A percentile compares a stretch with the other conserved stretches of the same genome.
These are phyloP conservation scores for Xeromyces bisporus DNA, from an alignment of 495 filamentous ascomycete species.

Conservation along the genomic window DNA sequence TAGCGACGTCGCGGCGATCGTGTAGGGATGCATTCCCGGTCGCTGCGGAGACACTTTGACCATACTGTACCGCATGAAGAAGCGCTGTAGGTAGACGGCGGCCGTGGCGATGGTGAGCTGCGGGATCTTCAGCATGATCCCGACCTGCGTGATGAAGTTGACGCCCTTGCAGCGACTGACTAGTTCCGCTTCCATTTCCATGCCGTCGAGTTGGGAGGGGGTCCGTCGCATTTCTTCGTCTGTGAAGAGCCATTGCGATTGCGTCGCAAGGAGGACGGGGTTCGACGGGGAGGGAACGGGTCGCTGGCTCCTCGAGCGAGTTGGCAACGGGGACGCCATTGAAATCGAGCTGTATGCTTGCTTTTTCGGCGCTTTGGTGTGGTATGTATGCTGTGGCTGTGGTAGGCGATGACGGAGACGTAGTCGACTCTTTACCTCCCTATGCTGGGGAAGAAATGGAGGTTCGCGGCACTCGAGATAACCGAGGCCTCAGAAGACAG, in stretches of 20 bases:
- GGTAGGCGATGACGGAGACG: neutral
- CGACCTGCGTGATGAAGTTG: slow-evolving; percentile 90
- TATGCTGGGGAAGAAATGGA: too few relatives aligned
- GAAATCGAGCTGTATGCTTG: neutral
- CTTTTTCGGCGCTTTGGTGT: neutral
- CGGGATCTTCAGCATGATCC: slow-evolving; percentile 81
- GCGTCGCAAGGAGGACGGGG: slow-evolving; percentile 33
- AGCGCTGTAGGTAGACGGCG: slow-evolving; percentile 86
- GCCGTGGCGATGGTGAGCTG: slow-evolving; percentile 83
- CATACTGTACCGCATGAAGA: slow-evolving; percentile 78
- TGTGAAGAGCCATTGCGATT: slow-evolving; percentile 79
- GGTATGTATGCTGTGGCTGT: neutral
- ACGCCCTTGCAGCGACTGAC: slow-evolving; percentile 72
- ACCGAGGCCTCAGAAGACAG: neutral
- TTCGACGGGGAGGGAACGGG: slow-evolving; percentile 33
- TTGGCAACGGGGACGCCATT: slow-evolving; percentile 20
- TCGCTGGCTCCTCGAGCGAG: slow-evolving; percentile 14
- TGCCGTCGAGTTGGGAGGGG: slow-evolving; percentile 71
- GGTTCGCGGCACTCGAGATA: too few relatives aligned
- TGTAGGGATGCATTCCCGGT: slow-evolving; percentile 67
- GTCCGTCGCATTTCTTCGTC: slow-evolving; percentile 64
- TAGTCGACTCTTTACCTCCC: too few relatives aligned
- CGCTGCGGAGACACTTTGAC: slow-evolving; percentile 40
- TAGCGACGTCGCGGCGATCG: slow-evolving; percentile 74
- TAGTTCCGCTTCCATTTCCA: slow-evolving; percentile 56